Evolutionary conservation across 495 filamentous ascomycete species (phyloP).

Genomic region (Aspergillus leporis): DNA sequence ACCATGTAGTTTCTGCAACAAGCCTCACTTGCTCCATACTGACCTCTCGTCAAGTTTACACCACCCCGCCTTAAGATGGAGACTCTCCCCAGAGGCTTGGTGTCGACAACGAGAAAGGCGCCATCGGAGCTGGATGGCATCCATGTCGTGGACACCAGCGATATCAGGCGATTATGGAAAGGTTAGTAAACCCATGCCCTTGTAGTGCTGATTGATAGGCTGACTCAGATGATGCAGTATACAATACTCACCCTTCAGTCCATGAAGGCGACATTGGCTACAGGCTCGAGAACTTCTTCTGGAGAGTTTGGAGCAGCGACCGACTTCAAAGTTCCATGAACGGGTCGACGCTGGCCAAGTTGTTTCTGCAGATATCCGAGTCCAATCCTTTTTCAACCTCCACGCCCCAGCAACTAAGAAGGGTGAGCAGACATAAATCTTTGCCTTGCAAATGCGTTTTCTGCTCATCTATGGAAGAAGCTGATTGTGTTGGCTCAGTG

Average conservation of each 20-base stretch:
- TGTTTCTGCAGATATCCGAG: conserved; percentile 47
- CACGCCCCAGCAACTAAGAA: conserved; percentile 1
- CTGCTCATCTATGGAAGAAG: no score
- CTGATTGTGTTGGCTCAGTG: conserved; percentile 9
- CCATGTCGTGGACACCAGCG: conserved; percentile 34
- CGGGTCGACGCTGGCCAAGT: conserved; percentile 35
- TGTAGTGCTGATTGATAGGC: not conserved
- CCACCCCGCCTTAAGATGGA: conserved; percentile 30
- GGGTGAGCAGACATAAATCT: conserved; percentile 6
- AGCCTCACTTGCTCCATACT: not conserved
- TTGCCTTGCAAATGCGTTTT: not conserved
- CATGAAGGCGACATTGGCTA: conserved; percentile 41
- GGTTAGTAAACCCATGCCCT: conserved; percentile 33
- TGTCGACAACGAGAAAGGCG: conserved; percentile 38
- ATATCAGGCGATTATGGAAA: conserved; percentile 47
- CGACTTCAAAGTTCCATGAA: conserved; percentile 28
- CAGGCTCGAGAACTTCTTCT: conserved; percentile 55
- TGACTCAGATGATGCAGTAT: conserved; percentile 36
- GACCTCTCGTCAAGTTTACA: not conserved
- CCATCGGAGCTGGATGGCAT: conserved; percentile 30
- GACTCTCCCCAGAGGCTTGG: conserved; percentile 53
- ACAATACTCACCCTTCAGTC: conserved; percentile 37
- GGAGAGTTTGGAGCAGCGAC: conserved; percentile 50
- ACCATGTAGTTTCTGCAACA: conserved; percentile 14
- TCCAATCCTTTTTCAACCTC: conserved; percentile 6